A percentile compares a stretch with the other conserved stretches of the same genome.
phyloP scores from a whole-genome alignment of 2,329 filamentous ascomycete species.

The Penicillium expansum region DNA sequence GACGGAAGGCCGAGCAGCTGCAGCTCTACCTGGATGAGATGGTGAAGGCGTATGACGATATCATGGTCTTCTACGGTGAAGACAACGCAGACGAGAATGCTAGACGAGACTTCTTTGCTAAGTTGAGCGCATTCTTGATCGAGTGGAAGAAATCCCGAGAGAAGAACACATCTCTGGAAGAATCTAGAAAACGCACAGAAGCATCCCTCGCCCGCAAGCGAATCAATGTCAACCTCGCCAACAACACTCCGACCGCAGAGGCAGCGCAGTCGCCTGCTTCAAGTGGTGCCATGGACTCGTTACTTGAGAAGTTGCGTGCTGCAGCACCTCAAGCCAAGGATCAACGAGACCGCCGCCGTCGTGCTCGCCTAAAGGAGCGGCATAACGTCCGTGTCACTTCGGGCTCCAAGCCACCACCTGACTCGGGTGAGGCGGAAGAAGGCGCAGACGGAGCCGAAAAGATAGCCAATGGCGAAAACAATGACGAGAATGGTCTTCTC shows the following conservation, averaged over 20 bases:
- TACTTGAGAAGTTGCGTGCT: slow-evolving; percentile 90
- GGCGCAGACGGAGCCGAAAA: slow-evolving; percentile 54
- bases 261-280: slow-evolving; percentile 64
- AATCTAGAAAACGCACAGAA: slow-evolving; percentile 79
- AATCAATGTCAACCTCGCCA: slow-evolving; percentile 62
- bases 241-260: slow-evolving; percentile 49
- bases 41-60: slow-evolving; percentile 85
- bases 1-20: slow-evolving; percentile 94
- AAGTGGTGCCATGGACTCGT: slow-evolving; percentile 90
- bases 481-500: slow-evolving; percentile 40
- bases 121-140: slow-evolving; percentile 81
- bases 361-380: slow-evolving; percentile 83
- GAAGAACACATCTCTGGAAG: slow-evolving; percentile 84
- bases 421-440: slow-evolving; percentile 56
- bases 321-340: slow-evolving; percentile 88
- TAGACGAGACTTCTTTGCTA: slow-evolving; percentile 91
- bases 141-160: slow-evolving; percentile 97
- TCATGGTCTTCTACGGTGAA: slow-evolving; percentile 95
- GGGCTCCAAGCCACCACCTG: slow-evolving; percentile 84
- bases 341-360: slow-evolving; percentile 80
- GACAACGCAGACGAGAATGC: slow-evolving; percentile 88
- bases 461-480: slow-evolving; percentile 38
- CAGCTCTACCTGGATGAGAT: slow-evolving; percentile 91
- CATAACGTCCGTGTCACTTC: slow-evolving; percentile 88
- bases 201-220: slow-evolving; percentile 86